Conservation (phyloP, 2,329 filamentous ascomycete species). For the Berkeleyomyces basicola region DNA sequence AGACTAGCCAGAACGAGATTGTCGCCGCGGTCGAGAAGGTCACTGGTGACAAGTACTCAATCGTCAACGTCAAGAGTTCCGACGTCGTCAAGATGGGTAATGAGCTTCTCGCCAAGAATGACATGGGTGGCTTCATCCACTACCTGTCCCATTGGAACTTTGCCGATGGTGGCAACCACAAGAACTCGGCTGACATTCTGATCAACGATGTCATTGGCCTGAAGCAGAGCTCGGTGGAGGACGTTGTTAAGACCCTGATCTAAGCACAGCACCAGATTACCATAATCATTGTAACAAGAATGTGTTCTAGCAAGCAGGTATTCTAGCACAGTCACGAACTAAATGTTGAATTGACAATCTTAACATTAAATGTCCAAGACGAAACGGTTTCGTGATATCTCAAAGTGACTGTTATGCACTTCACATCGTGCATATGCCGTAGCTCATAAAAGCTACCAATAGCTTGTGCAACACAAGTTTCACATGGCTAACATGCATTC, state of each 20-base stretch:
- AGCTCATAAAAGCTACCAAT: too few relatives aligned
- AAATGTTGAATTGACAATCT: not conserved
- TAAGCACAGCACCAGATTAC: not conserved
- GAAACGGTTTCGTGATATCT: too few relatives aligned
- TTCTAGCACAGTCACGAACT: not conserved
- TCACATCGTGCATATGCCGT: too few relatives aligned
- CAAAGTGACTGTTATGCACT: too few relatives aligned
- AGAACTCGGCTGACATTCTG: not conserved
- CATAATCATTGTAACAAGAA: not conserved
- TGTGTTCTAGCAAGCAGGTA: not conserved
- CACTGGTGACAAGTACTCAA: constrained; percentile 30
- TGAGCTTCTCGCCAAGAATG: constrained; percentile 18
- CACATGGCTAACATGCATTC: too few relatives aligned
- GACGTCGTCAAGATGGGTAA: constrained; percentile 24
- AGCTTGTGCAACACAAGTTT: too few relatives aligned
- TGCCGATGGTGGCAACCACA: constrained; percentile 2
- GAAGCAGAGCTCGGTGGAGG: not conserved
- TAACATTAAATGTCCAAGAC: too few relatives aligned
- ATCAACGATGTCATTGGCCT: constrained; percentile 6
- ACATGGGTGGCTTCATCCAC: constrained; percentile 10
- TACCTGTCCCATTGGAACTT: constrained; percentile 5
- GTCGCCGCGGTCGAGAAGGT: constrained; percentile 31
- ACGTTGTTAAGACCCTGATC: constrained; percentile 2
- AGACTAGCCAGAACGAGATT: constrained; percentile 29
- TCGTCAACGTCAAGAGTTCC: constrained; percentile 23